phyloP scores from a whole-genome alignment of 2,329 filamentous ascomycete genomes.

The Colletotrichum cereale region DNA sequence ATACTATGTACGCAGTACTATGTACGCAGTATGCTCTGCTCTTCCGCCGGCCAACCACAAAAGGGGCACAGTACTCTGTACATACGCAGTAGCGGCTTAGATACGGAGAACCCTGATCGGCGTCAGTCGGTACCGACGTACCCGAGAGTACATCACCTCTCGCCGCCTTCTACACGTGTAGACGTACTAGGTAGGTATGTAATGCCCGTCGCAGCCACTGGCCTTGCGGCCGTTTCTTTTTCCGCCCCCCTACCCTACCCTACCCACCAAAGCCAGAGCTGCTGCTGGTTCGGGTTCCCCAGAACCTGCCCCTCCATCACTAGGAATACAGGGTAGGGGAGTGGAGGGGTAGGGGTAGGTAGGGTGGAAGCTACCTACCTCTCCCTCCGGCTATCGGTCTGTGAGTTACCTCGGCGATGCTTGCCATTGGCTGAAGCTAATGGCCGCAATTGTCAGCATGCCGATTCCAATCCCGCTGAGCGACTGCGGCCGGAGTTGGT shows the following conservation, averaged over 20 bases:
- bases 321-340: not conserved
- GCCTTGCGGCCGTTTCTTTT: constrained; percentile 14
- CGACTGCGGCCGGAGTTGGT: constrained; percentile 23
- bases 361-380: not conserved
- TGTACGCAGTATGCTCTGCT: constrained; percentile 11
- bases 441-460: constrained; percentile 18
- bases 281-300: constrained; percentile 2
- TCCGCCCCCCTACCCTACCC: too few species aligned
- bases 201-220: constrained; percentile 12
- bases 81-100: too few species aligned
- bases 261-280: not conserved
- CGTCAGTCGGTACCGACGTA: constrained; percentile 15
- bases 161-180: constrained; percentile 5
- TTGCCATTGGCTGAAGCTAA: constrained; percentile 22
- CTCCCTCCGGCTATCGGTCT: constrained; percentile 37
- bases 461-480: constrained; percentile 5
- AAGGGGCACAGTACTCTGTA: constrained; percentile 11
- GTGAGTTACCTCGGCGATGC: constrained; percentile 7
- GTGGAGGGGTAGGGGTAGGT: not conserved
- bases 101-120: constrained; percentile 39
- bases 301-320: constrained; percentile 12
- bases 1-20: not conserved
- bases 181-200: too few species aligned
- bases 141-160: constrained; percentile 10
- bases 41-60: constrained; percentile 9